A percentile compares a stretch with the other conserved stretches of the same genome.
These are phyloP conservation scores for Syzygium syzygioides DNA, from an alignment of 441 rosid species.

Conservation along the genomic window DNA sequence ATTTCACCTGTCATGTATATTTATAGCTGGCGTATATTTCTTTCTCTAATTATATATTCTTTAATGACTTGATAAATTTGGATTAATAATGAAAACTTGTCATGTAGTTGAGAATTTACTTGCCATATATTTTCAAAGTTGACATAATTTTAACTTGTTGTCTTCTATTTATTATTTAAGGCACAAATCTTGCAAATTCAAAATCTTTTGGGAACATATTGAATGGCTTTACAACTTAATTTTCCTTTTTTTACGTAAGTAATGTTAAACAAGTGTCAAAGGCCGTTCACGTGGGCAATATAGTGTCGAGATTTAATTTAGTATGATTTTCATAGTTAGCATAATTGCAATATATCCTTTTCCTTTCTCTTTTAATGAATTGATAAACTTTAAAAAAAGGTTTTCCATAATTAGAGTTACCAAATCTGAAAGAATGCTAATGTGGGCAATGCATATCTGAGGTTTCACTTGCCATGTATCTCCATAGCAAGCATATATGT, in stretches of 20 bases:
- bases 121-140: neutral
- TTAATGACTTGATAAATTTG: neutral
- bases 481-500: neutral
- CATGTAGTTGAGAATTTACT: neutral
- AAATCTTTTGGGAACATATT: neutral
- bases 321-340: neutral
- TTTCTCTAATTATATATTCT: neutral
- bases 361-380: neutral
- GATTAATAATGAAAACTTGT: neutral
- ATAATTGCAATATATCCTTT: neutral
- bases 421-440: neutral
- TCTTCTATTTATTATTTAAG: neutral
- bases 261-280: neutral
- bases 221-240: neutral
- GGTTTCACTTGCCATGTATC: neutral
- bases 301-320: neutral
- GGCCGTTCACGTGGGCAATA: neutral
- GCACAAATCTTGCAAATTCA: neutral
- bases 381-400: neutral
- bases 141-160: neutral
- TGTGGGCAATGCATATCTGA: neutral
- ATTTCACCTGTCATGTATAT: neutral
- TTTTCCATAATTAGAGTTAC: neutral
- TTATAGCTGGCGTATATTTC: neutral
- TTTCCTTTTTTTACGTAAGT: neutral